phyloP scores from a whole-genome alignment of 2,329 filamentous ascomycete genomes.

The Tothia fuscella region DNA sequence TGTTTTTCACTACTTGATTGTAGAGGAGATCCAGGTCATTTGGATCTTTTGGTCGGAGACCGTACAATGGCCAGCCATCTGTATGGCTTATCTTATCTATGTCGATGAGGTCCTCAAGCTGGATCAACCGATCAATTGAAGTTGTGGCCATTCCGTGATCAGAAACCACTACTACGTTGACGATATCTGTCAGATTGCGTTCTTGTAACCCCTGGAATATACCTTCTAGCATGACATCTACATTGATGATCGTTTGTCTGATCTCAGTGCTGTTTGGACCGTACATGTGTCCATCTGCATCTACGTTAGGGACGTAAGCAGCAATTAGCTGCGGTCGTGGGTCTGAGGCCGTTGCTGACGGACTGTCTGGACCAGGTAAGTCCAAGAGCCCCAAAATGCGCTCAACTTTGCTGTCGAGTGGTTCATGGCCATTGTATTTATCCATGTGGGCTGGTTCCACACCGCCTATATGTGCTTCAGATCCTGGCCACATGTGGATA shows the following conservation, averaged over 20 bases:
- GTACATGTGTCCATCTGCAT: constrained; percentile 73
- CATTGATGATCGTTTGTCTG: constrained; percentile 59
- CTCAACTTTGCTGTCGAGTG: constrained; percentile 61
- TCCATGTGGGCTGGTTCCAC: constrained; percentile 71
- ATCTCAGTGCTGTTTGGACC: constrained; percentile 96
- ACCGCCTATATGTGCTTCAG: constrained; percentile 71
- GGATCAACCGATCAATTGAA: constrained; percentile 64
- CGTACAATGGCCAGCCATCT: constrained; percentile 90
- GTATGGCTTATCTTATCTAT: constrained; percentile 64
- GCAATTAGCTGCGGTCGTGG: constrained; percentile 82
- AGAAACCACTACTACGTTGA: constrained; percentile 92
- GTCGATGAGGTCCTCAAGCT: constrained; percentile 82
- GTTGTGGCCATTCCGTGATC: constrained; percentile 98
- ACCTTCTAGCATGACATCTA: constrained; percentile 68
- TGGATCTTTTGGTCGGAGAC: constrained; percentile 65
- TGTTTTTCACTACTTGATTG: constrained; percentile 40
- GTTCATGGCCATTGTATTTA: constrained; percentile 68
- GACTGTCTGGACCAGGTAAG: constrained; percentile 57
- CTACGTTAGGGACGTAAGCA: constrained; percentile 88
- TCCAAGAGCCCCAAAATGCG: constrained; percentile 77
- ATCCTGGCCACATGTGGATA: constrained; percentile 98
- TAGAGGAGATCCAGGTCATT: constrained; percentile 57
- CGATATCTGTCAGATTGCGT: constrained; percentile 76
- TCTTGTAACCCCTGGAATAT: constrained; percentile 65
- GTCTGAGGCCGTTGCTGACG: constrained; percentile 32